Base-by-base conservation (phyloP, 1,139 yeast species). In the Candida tetrigidarum region DNA sequence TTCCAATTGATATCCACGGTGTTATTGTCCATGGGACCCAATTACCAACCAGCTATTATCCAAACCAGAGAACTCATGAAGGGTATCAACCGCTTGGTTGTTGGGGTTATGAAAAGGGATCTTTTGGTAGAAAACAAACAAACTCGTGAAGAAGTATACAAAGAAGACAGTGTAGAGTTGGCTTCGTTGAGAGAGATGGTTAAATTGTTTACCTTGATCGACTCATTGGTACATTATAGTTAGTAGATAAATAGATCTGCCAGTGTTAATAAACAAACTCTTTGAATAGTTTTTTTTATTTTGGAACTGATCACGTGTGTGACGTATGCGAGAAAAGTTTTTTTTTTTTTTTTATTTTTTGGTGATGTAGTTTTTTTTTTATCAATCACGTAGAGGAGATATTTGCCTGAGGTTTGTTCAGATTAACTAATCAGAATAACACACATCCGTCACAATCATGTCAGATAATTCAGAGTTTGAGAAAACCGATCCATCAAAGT, bases 1-100 rank as follows among this genome's bases (percentile, higher is more conserved):
- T 86, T 90, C 65, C 96, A 89, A 55, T 69, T 90, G 43, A 72
- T 89, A 1, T 66, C 83, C 10, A 83, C 96, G 0, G 71, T 88
- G 5, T 67, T 86, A 8, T 68, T 90, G 19, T 80, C 96, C 2
- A 80, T 88, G 76, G 96, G 97, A 0, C 84, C 93, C 3, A 83
- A 84, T 43, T 89, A 90, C 60, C 78, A 75, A 48, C 77, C 81
- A 1, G 83, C 86, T n/a, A 72, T 83, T 16, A 61, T 66, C 4
- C 83, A 80, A 54, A 84, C 84, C 0, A 72, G 69, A 46, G 71
- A 66, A 6, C 64, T 91, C 41, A 60, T 89, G 57, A 59, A 62
- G 5, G 78, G 77, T 41, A 83, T 83, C 58, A 74, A 78, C 43
- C 77, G 75, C 42, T 66, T 89, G 48, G 71, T 86, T 11, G 78